phyloP scores from a whole-genome alignment of 352 stramenopile species.

The Phytophthora cajani region DNA sequence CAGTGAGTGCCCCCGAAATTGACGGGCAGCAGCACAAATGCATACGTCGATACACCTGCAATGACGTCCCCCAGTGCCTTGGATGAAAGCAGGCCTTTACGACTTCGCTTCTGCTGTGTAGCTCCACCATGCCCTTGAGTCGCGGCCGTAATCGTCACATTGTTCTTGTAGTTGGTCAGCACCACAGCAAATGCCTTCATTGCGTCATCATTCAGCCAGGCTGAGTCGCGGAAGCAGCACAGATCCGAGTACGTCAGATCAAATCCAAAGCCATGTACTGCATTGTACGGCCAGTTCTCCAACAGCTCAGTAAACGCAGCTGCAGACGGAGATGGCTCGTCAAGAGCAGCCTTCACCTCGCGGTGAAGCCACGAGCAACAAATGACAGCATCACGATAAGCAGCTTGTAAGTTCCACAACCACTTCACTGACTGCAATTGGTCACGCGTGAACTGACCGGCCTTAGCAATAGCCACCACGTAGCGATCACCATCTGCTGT shows the following conservation, averaged over 20 bases:
- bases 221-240: slow-evolving; percentile 3
- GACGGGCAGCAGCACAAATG: too few species aligned
- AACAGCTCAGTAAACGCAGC: neutral
- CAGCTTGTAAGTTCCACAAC: too few species aligned
- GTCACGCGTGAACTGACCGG: neutral
- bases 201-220: neutral
- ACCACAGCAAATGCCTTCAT: slow-evolving; percentile 8
- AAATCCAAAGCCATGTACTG: neutral
- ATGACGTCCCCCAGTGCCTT: neutral
- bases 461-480: neutral
- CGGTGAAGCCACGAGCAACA: too few species aligned
- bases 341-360: too few species aligned
- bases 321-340: too few species aligned
- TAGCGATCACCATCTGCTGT: neutral
- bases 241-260: slow-evolving; percentile 12
- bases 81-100: neutral
- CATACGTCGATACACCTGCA: neutral
- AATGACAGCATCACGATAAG: too few species aligned
- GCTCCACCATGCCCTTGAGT: neutral
- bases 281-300: slow-evolving; percentile 1
- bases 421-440: slow-evolving; percentile 12
- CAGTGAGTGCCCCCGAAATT: too few species aligned
- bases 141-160: neutral
- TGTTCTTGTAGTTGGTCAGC: neutral
- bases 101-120: neutral